Conservation (phyloP, 2,329 filamentous ascomycete species). For the Dothistroma septosporum region DNA sequence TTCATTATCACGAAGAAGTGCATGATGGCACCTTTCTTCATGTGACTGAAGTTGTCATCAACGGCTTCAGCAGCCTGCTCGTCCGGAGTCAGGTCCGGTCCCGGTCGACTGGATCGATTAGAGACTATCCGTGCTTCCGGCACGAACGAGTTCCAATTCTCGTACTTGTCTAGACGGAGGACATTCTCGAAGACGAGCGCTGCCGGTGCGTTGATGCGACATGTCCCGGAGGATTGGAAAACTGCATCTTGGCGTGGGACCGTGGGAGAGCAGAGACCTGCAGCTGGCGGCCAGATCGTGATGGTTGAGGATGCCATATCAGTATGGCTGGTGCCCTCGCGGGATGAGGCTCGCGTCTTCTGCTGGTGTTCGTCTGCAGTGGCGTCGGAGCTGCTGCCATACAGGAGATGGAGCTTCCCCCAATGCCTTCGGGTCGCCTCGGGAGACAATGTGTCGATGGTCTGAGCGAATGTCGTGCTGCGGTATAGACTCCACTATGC, state of each 20-base stretch:
- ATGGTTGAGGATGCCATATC: background rate
- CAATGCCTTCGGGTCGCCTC: background rate
- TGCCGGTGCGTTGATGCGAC: slow-evolving; percentile 38
- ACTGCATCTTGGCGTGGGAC: slow-evolving; percentile 23
- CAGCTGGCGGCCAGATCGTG: slow-evolving; percentile 24
- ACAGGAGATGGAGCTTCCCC: background rate
- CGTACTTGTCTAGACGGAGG: slow-evolving; percentile 42
- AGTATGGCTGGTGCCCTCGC: background rate
- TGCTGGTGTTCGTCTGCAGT: background rate
- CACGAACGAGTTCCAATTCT: slow-evolving; percentile 43
- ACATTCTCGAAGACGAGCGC: slow-evolving; percentile 40
- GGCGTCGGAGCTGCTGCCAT: background rate
- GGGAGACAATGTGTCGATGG: background rate
- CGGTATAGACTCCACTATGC: background rate
- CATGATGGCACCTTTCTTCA: slow-evolving; percentile 20
- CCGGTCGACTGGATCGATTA: slow-evolving; percentile 10
- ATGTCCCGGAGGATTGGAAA: slow-evolving; percentile 23
- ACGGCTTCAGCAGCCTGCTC: slow-evolving; percentile 2
- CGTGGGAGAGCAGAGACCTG: slow-evolving; percentile 23
- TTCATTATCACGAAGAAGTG: slow-evolving; percentile 30
- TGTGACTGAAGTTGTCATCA: slow-evolving; percentile 7
- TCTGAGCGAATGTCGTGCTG: background rate
- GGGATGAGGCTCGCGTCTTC: too few species aligned
- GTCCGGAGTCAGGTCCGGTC: slow-evolving; percentile 9
- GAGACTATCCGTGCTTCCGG: slow-evolving; percentile 38